phyloP scores from a whole-genome alignment of 2,329 filamentous ascomycete genomes.

The Aureobasidium subglaciale region DNA sequence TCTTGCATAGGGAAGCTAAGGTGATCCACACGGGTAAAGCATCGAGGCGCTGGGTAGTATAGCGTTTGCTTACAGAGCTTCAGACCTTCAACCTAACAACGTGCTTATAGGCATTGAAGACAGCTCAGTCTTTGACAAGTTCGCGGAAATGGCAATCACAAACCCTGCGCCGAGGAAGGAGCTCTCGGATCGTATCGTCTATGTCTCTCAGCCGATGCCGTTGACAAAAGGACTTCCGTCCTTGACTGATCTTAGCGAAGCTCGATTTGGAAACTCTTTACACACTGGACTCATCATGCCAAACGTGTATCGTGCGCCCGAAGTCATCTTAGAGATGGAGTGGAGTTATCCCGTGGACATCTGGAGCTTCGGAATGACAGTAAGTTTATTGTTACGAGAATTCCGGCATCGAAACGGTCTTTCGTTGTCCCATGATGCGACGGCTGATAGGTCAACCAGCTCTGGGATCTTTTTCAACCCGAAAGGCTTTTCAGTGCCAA shows the following conservation, averaged over 20 bases:
- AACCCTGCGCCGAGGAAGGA: slow-evolving; percentile 23
- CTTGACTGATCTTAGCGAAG: slow-evolving; percentile 33
- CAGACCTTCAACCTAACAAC: slow-evolving; percentile 26
- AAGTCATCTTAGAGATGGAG: slow-evolving; percentile 30
- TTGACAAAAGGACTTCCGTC: slow-evolving; percentile 21
- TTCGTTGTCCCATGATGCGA: not conserved
- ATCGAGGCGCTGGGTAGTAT: not conserved
- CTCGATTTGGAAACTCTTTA: slow-evolving; percentile 27
- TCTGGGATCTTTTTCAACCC: slow-evolving; percentile 34
- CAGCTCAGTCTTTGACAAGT: slow-evolving; percentile 13
- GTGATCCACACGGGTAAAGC: slow-evolving; percentile 27
- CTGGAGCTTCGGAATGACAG: slow-evolving; percentile 33
- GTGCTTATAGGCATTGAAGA: slow-evolving; percentile 22
- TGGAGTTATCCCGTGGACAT: slow-evolving; percentile 34
- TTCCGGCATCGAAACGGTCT: not conserved
- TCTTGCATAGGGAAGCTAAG: slow-evolving; percentile 23
- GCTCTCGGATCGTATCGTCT: slow-evolving; percentile 24
- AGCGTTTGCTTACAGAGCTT: not conserved
- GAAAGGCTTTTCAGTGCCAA: slow-evolving; percentile 27
- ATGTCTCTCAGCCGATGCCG: slow-evolving; percentile 24
- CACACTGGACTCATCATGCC: slow-evolving; percentile 23
- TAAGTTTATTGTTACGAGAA: slow-evolving; percentile 21
- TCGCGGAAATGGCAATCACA: not conserved
- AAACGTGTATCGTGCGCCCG: slow-evolving; percentile 31
- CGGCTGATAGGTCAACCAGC: slow-evolving; percentile 18